Percentiles rank a stretch among this genome's conserved stretches.
These are phyloP conservation scores for Aspergillus fijiensis DNA, from an alignment of 2,329 filamentous ascomycete species.

Conservation along the genomic window DNA sequence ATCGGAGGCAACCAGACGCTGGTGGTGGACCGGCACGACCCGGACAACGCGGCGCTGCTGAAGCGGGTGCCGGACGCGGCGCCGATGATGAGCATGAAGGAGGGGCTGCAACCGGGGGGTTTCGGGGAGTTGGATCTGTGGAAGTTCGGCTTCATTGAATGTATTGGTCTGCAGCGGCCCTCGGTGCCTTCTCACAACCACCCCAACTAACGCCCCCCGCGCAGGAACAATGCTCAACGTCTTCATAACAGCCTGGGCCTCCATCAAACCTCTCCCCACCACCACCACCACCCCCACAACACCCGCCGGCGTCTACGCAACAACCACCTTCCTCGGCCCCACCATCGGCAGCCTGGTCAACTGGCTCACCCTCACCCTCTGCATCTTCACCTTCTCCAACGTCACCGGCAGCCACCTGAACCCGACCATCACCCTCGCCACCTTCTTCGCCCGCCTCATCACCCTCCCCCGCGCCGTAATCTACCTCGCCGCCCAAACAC, in stretches of 20 bases:
- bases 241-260: slow-evolving; percentile 26
- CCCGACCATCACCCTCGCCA: slow-evolving; percentile 55
- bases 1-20: slow-evolving; percentile 15
- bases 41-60: slow-evolving; percentile 22
- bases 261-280: slow-evolving; percentile 10
- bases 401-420: slow-evolving; percentile 56
- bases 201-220: neutral
- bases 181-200: neutral
- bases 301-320: slow-evolving; percentile 25
- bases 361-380: slow-evolving; percentile 45
- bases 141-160: slow-evolving; percentile 45
- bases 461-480: slow-evolving; percentile 50
- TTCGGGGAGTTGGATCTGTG: slow-evolving; percentile 39
- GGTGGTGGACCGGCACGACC: slow-evolving; percentile 23
- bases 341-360: slow-evolving; percentile 42
- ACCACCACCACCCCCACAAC: slow-evolving; percentile 11
- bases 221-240: slow-evolving; percentile 29
- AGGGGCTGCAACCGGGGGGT: slow-evolving; percentile 37
- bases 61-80: slow-evolving; percentile 42
- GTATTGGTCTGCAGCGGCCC: slow-evolving; percentile 29
- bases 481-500: slow-evolving; percentile 49
- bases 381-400: slow-evolving; percentile 52
- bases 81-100: slow-evolving; percentile 26
- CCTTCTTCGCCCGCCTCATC: slow-evolving; percentile 52
- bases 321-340: slow-evolving; percentile 29